Conservation (phyloP, 371 early-diverging fungal species). For the Mucor piriformis region DNA sequence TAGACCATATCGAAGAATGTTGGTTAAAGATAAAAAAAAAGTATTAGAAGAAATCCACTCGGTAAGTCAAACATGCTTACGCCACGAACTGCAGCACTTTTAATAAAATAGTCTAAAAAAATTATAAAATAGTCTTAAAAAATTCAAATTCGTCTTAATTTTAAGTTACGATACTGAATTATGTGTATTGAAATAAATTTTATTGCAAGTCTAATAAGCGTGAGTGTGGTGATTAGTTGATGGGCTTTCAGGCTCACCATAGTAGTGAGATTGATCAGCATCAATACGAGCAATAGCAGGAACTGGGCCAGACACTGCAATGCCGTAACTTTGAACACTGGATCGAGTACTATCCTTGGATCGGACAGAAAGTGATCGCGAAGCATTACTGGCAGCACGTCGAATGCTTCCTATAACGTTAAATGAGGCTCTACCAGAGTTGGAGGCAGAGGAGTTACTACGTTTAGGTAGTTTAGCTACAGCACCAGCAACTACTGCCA, state of each 20-base stretch:
- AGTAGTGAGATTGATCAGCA: conserved; percentile 21
- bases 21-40: no score
- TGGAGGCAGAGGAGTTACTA: conserved; percentile 18
- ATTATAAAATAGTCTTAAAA: no score
- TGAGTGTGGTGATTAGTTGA: conserved; percentile 21
- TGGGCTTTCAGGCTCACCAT: conserved; percentile 11
- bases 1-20: no score
- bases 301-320: conserved; percentile 29
- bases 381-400: conserved; percentile 36
- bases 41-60: no score
- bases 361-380: conserved; percentile 16
- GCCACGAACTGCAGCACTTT: no score
- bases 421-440: not conserved
- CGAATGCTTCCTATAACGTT: conserved; percentile 33
- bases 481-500: conserved; percentile 43
- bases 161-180: no score
- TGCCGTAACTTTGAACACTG: conserved; percentile 33
- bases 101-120: no score
- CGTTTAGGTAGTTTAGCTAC: conserved; percentile 40
- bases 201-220: conserved; percentile 28
- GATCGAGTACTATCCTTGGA: conserved; percentile 9
- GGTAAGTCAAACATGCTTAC: no score
- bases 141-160: no score
- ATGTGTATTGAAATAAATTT: no score
- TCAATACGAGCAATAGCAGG: conserved; percentile 32